Evolutionary conservation across 2,329 filamentous ascomycete genomes (phyloP).

Genomic region (Hymenoscyphus fructigenus): DNA sequence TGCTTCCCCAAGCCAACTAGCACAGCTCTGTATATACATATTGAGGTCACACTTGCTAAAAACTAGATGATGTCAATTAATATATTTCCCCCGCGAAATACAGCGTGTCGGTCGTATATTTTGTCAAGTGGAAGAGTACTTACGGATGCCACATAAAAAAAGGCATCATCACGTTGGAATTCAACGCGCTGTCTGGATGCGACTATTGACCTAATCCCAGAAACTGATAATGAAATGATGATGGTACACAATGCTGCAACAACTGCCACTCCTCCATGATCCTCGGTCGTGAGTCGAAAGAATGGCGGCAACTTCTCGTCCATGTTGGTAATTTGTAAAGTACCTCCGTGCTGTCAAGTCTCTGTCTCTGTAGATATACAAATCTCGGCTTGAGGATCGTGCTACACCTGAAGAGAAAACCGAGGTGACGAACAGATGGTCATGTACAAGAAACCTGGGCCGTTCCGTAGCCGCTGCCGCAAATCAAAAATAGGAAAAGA

Average conservation of each 20-base stretch:
- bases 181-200: constrained; percentile 9
- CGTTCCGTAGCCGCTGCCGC: too few relatives aligned
- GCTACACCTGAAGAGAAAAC: not conserved
- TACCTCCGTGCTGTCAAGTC: not conserved
- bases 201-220: constrained; percentile 9
- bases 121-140: not conserved
- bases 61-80: too few relatives aligned
- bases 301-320: constrained; percentile 12
- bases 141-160: constrained; percentile 12
- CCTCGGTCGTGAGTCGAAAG: constrained; percentile 10
- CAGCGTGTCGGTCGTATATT: not conserved
- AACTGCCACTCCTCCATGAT: constrained; percentile 12
- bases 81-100: too few relatives aligned
- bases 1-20: constrained; percentile 12
- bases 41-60: not conserved
- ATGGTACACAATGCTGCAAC: constrained; percentile 13
- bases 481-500: too few relatives aligned
- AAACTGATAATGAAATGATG: constrained; percentile 10
- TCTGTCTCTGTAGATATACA: too few relatives aligned
- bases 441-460: too few relatives aligned
- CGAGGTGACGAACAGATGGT: too few relatives aligned
- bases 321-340: not conserved
- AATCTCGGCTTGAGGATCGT: not conserved
- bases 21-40: constrained; percentile 14
- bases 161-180: constrained; percentile 11